Percentiles rank a stretch among this genome's conserved stretches.
Evolutionary conservation across 371 early-diverging fungal genomes (phyloP).

Genomic region (Mortierella sp.): DNA sequence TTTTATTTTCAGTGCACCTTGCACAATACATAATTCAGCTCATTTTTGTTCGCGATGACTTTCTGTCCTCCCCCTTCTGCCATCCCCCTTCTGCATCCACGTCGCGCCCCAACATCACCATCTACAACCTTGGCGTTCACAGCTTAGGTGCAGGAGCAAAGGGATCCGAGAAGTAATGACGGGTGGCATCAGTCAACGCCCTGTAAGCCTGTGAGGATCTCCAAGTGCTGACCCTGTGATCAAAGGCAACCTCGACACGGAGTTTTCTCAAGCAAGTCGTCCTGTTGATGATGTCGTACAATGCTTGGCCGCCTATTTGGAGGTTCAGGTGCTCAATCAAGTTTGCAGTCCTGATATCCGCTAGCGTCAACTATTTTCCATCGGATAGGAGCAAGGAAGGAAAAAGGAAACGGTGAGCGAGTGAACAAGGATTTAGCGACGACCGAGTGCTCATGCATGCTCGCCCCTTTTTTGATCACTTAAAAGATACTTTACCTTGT

Average conservation of each 20-base stretch:
- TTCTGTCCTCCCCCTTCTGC: no score
- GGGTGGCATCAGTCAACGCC: background rate
- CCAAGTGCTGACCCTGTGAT: slow-evolving; percentile 12
- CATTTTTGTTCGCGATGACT: background rate
- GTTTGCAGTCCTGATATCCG: slow-evolving; percentile 15
- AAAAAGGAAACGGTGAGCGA: no score
- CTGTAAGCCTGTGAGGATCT: background rate
- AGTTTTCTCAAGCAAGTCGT: background rate
- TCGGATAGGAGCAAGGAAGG: background rate
- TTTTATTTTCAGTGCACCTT: no score
- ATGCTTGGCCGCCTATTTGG: background rate
- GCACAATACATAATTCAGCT: no score
- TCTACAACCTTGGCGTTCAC: background rate
- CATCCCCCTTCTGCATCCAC: no score
- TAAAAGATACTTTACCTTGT: background rate
- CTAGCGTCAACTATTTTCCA: slow-evolving; percentile 7
- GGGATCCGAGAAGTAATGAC: background rate
- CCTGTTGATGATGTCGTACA: background rate
- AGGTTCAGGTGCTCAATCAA: background rate
- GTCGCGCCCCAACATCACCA: background rate
- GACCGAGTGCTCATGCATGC: no score
- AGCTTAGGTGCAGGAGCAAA: background rate
- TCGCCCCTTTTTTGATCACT: background rate
- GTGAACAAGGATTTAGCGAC: background rate
- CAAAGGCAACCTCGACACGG: background rate